Evolutionary conservation across 306 rosid genomes (phyloP), one percentile per base, ranked within the genome.

Genomic region (Citrullus colocynthis): DNA sequence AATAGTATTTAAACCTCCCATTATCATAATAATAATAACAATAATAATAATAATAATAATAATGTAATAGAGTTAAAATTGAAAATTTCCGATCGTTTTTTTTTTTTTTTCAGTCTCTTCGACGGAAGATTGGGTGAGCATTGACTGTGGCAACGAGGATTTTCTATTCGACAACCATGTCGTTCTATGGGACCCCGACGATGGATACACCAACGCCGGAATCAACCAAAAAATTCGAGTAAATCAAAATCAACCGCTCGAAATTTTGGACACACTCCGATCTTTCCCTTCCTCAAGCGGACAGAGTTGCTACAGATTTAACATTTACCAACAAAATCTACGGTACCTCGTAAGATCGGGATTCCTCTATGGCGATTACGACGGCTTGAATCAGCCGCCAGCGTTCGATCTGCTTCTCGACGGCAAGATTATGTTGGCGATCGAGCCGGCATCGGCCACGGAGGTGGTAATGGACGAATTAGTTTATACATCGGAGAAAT

Each of bases 291-390:
- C 51, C 7, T 20, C 45, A 1, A n/a, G 1, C 1, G 14, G 13
- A 37, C 78, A 37, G 17, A 75, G 37, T 20, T 75, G 78, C 66
- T 75, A 75, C 51, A 75, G 12, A 6, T 55, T 75, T 41, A 37
- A 65, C 18, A 41, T 39, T 9, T 9, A n/a, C 17, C 12, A 56
- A 9, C 78, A 75, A 4, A 75, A n/a, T 14, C 48, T 75, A 37
- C 78, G 78, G 12, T 75, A 75, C 54, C 67, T 75, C 7, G 78
- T 75, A 3, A 18, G 66, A 75, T 56, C 78, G 7, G 78, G 78
- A 17, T 75, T 75, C 54, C 66, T 55, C 52, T 75, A 75, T 37
- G 78, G 78, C 66, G 3, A 75, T 41, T 75, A 75, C 66, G 78
- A 75, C 49, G 61, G 64, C 61, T 20, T 75, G 20, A 75, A 37